Conservation (phyloP, 2,329 filamentous ascomycete genomes). For the Aspergillus carbonarius region DNA sequence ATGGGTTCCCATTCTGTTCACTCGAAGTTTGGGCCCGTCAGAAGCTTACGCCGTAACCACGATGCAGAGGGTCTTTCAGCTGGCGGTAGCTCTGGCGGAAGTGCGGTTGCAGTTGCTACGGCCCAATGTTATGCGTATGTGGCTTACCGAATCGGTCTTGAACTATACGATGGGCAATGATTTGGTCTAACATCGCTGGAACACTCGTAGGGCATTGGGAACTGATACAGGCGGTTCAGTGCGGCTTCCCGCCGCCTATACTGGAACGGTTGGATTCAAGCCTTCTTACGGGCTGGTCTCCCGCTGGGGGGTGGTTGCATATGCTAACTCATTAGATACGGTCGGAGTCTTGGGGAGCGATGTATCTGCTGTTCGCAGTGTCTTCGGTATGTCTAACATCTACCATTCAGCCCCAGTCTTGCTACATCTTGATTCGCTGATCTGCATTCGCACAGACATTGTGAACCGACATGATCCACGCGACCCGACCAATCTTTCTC, state of each 20-base stretch:
- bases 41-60: conserved; percentile 46
- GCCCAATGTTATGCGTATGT: conserved; percentile 60
- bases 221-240: conserved; percentile 94
- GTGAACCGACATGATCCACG: conserved; percentile 62
- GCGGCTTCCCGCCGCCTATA: conserved; percentile 82
- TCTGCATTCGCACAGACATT: conserved; percentile 38
- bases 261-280: conserved; percentile 80
- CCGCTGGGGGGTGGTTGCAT: conserved; percentile 81
- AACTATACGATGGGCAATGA: not conserved
- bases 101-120: conserved; percentile 76
- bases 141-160: not conserved
- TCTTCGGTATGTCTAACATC: conserved; percentile 50
- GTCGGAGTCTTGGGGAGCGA: conserved; percentile 70
- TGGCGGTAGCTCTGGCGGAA: conserved; percentile 90
- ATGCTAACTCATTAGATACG: conserved; percentile 90
- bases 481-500: conserved; percentile 72
- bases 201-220: conserved; percentile 65
- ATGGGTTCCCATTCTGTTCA: conserved; percentile 82
- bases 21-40: conserved; percentile 67
- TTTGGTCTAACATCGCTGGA: conserved; percentile 3
- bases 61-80: conserved; percentile 58
- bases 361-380: conserved; percentile 52
- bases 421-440: conserved; percentile 12
- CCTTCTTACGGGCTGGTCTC: conserved; percentile 88
- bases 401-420: not conserved